These are phyloP conservation scores for Hypoxylon rubiginosum DNA, from an alignment of 2,329 filamentous ascomycete species.

Conservation along the genomic window DNA sequence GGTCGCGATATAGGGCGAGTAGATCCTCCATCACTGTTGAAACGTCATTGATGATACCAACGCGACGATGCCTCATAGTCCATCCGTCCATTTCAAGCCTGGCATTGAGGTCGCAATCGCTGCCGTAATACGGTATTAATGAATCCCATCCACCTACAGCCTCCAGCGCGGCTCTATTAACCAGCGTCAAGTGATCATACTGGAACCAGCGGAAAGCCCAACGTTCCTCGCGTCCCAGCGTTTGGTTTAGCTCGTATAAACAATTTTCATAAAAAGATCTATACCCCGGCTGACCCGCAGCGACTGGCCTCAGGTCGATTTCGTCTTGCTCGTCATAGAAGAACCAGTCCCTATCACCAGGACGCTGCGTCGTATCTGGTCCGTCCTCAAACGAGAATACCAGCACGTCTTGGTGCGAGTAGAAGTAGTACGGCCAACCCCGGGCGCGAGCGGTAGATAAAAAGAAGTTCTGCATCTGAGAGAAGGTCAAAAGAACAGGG, in stretches of 20 bases:
- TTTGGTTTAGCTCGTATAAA: slow-evolving; percentile 48
- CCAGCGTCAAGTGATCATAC: slow-evolving; percentile 62
- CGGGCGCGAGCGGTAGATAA: slow-evolving; percentile 58
- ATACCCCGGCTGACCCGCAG: slow-evolving; percentile 50
- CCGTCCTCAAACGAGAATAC: slow-evolving; percentile 57
- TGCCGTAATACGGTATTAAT: slow-evolving; percentile 64
- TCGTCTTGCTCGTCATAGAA: slow-evolving; percentile 52
- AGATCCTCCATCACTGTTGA: slow-evolving; percentile 57
- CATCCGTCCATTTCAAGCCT: slow-evolving; percentile 56
- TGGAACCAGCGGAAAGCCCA: slow-evolving; percentile 58
- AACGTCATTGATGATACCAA: slow-evolving; percentile 57
- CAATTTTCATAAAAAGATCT: slow-evolving; percentile 52
- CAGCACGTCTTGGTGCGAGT: slow-evolving; percentile 66
- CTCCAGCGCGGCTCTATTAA: slow-evolving; percentile 61
- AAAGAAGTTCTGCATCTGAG: slow-evolving; percentile 68
- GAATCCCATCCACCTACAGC: slow-evolving; percentile 65
- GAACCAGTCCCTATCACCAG: slow-evolving; percentile 47
- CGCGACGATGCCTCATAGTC: slow-evolving; percentile 51
- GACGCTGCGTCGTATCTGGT: slow-evolving; percentile 45
- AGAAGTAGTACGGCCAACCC: slow-evolving; percentile 66
- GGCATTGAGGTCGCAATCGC: slow-evolving; percentile 63
- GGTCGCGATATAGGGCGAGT: slow-evolving; percentile 55
- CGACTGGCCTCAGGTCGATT: slow-evolving; percentile 46
- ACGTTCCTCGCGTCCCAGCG: slow-evolving; percentile 58
- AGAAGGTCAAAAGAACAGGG: slow-evolving; percentile 64